phyloP scores from a whole-genome alignment of 2,329 filamentous ascomycete genomes.

The Penicillium decumbens region DNA sequence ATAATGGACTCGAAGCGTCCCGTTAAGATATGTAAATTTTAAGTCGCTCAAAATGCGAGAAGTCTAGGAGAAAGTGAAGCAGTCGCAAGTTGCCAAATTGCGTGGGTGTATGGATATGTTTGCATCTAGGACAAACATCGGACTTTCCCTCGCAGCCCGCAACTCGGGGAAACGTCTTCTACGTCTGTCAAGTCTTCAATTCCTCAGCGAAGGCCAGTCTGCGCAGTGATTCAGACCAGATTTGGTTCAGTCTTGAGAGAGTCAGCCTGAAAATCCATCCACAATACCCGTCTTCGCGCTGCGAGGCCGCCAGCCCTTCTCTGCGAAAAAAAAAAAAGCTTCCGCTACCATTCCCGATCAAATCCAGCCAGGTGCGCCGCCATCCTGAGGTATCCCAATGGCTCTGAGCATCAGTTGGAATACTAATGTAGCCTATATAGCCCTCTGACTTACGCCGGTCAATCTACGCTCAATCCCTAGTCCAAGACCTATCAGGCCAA shows the following conservation, averaged over 20 bases:
- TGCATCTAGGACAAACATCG: slow-evolving; percentile 31
- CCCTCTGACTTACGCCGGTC: neutral
- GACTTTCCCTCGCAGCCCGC: slow-evolving; percentile 9
- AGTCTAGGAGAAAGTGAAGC: neutral
- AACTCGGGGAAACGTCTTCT: slow-evolving; percentile 2
- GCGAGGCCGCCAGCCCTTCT: neutral
- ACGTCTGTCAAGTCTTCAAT: slow-evolving; percentile 4
- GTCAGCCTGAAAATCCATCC: neutral
- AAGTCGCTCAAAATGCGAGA: neutral
- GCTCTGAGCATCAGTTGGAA: neutral
- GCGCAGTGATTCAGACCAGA: neutral
- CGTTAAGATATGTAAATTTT: neutral
- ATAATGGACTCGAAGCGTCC: neutral
- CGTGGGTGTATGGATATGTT: slow-evolving; percentile 25
- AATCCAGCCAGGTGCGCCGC: slow-evolving; percentile 1
- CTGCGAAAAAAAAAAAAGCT: slow-evolving; percentile 2
- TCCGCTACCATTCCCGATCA: slow-evolving; percentile 1
- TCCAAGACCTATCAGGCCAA: neutral
- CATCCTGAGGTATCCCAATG: neutral
- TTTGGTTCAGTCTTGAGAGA: neutral
- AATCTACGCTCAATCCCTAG: neutral
- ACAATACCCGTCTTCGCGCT: neutral
- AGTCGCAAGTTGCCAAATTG: slow-evolving; percentile 28
- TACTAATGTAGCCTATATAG: neutral
- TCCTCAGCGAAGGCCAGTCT: neutral